phyloP scores from a whole-genome alignment of 2,329 filamentous ascomycete species.

The Elsinoe australis region DNA sequence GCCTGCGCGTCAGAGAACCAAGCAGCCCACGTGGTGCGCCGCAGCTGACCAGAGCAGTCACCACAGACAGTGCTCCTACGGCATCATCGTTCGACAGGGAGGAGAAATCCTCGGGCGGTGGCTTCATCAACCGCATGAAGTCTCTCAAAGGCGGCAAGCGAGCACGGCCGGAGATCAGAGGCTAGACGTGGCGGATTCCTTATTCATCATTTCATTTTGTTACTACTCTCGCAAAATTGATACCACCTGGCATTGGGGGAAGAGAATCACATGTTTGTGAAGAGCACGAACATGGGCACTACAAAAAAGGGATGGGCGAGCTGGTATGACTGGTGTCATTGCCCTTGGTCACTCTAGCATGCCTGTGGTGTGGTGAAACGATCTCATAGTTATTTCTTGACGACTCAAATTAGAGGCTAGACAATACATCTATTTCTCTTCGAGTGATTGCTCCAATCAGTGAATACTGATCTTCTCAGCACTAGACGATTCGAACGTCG shows the following conservation, averaged over 20 bases:
- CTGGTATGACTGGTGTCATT: constrained; percentile 8
- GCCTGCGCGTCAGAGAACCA: constrained; percentile 35
- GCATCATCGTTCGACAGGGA: constrained; percentile 23
- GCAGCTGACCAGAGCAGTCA: constrained; percentile 56
- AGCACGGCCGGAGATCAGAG: constrained; percentile 29
- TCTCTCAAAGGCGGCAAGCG: constrained; percentile 67
- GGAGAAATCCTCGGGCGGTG: constrained; percentile 45
- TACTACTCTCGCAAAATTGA: constrained; percentile 6
- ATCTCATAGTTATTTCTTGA: constrained; percentile 11
- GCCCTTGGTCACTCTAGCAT: neutral
- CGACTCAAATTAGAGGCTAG: neutral
- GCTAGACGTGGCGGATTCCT: neutral
- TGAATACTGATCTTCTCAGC: no score
- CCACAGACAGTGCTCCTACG: constrained; percentile 31
- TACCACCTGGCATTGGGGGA: neutral
- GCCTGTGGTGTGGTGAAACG: neutral
- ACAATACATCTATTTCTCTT: constrained; percentile 10
- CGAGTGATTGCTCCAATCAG: no score
- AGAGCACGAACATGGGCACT: no score
- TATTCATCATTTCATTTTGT: constrained; percentile 3
- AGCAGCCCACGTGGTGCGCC: constrained; percentile 51
- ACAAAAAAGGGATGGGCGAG: constrained; percentile 4
- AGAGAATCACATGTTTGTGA: no score
- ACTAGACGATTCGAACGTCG: no score
- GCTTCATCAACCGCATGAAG: constrained; percentile 72